These are phyloP conservation scores for Puccinia polysora DNA, from an alignment of 1,284 basidiomycete species.

Conservation along the genomic window DNA sequence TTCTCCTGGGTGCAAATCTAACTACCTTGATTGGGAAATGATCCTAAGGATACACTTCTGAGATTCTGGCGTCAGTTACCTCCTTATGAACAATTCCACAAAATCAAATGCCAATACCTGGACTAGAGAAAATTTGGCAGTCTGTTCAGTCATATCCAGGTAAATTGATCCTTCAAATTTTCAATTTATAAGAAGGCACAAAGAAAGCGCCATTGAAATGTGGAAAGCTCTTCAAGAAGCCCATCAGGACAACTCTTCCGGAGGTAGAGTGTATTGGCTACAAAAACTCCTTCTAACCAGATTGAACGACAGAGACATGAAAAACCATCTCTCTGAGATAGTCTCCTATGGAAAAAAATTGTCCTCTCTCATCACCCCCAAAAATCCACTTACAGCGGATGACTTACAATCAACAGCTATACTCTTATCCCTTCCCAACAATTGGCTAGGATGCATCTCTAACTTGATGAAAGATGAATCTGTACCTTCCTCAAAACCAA, in stretches of 20 bases:
- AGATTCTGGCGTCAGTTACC: not conserved
- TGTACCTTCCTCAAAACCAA: too few relatives aligned
- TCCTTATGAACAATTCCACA: not conserved
- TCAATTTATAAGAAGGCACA: not conserved
- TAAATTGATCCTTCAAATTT: not conserved
- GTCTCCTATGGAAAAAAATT: not conserved
- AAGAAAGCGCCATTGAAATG: not conserved
- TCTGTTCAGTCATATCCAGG: not conserved
- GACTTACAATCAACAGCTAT: not conserved
- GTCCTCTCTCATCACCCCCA: not conserved
- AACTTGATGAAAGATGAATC: too few relatives aligned
- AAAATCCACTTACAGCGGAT: not conserved
- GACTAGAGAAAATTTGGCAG: not conserved
- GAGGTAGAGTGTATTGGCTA: slow-evolving; percentile 1
- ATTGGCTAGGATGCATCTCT: too few relatives aligned
- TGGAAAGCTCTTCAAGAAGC: not conserved
- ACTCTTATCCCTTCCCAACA: not conserved
- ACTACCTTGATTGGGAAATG: too few relatives aligned
- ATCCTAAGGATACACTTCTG: too few relatives aligned
- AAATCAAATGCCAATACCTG: not conserved
- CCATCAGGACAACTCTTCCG: slow-evolving; percentile 12
- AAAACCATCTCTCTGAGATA: not conserved
- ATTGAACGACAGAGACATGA: not conserved
- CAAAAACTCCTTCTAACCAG: not conserved
- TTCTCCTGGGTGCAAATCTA: too few relatives aligned